Percentiles rank a stretch among this genome's conserved stretches.
These are phyloP conservation scores for Basipetospora chlamydospora DNA, from an alignment of 2,329 filamentous ascomycete genomes.

Conservation along the genomic window DNA sequence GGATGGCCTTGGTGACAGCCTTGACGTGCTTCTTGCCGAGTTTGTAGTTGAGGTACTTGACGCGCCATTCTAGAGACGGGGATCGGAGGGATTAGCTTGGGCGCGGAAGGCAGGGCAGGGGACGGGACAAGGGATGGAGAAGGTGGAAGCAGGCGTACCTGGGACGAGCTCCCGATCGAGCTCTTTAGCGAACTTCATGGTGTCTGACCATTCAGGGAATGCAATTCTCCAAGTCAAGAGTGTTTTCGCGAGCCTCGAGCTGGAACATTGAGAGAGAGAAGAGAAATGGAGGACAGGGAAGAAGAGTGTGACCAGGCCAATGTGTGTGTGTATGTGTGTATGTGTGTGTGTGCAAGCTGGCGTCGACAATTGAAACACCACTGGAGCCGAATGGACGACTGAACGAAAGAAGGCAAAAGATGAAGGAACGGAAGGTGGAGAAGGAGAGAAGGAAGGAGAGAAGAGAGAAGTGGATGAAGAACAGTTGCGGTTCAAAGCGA, in stretches of 20 bases:
- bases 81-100: neutral
- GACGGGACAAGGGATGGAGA: neutral
- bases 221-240: too few relatives aligned
- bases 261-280: too few relatives aligned
- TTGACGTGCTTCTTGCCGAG: slow-evolving; percentile 91
- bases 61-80: slow-evolving; percentile 56
- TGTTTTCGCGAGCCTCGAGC: too few relatives aligned
- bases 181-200: slow-evolving; percentile 60
- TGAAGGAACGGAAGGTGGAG: neutral
- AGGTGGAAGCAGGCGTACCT: slow-evolving; percentile 28
- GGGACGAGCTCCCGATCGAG: slow-evolving; percentile 79
- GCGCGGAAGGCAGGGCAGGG: neutral
- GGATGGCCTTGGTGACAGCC: slow-evolving; percentile 58
- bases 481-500: too few relatives aligned
- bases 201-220: slow-evolving; percentile 8
- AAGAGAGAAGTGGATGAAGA: neutral
- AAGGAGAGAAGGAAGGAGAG: neutral
- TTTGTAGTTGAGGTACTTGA: slow-evolving; percentile 93
- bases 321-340: neutral
- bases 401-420: neutral
- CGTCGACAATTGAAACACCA: too few relatives aligned
- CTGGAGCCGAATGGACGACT: too few relatives aligned
- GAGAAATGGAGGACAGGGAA: neutral
- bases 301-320: too few relatives aligned
- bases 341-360: neutral